phyloP scores from a whole-genome alignment of 768 basidiomycete genomes.

The Dioszegia crocea region DNA sequence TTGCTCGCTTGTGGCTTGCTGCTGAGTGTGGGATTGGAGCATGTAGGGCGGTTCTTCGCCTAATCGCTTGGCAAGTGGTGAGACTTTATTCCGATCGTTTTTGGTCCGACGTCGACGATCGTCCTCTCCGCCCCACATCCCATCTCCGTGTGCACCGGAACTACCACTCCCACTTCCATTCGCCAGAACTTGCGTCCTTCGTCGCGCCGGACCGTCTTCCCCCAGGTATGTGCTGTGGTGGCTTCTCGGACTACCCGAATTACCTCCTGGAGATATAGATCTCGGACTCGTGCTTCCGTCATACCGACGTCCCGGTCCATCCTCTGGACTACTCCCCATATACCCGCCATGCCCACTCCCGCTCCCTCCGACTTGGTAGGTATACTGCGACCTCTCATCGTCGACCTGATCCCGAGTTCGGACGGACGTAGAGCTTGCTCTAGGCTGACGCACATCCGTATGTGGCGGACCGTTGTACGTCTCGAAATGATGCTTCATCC shows the following conservation, averaged over 20 bases:
- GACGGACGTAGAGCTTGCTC: not conserved
- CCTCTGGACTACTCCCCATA: conserved; percentile 4
- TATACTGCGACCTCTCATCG: conserved; percentile 1
- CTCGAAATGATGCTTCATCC: not conserved
- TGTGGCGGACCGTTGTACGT: not conserved
- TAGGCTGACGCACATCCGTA: not conserved
- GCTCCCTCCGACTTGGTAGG: not conserved
- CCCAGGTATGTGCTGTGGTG: not conserved
- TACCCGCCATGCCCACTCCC: conserved; percentile 1
- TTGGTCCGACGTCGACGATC: conserved; percentile 1
- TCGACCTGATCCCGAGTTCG: not conserved
- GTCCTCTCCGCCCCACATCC: not conserved
- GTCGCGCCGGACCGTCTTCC: not conserved
- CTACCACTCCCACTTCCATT: not conserved
- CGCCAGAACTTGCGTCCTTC: not conserved
- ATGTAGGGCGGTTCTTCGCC: conserved; percentile 35
- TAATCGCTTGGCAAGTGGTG: conserved; percentile 26
- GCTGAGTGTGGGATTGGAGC: conserved; percentile 20
- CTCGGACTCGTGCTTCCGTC: not conserved
- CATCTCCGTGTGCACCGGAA: not conserved
- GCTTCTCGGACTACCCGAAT: not conserved
- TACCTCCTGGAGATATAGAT: not conserved
- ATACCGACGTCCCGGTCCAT: not conserved
- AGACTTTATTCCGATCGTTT: conserved; percentile 10
- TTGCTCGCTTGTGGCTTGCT: conserved; percentile 15